Evolutionary conservation across 306 rosid genomes (phyloP).

Genomic region (Castanospermum australe): DNA sequence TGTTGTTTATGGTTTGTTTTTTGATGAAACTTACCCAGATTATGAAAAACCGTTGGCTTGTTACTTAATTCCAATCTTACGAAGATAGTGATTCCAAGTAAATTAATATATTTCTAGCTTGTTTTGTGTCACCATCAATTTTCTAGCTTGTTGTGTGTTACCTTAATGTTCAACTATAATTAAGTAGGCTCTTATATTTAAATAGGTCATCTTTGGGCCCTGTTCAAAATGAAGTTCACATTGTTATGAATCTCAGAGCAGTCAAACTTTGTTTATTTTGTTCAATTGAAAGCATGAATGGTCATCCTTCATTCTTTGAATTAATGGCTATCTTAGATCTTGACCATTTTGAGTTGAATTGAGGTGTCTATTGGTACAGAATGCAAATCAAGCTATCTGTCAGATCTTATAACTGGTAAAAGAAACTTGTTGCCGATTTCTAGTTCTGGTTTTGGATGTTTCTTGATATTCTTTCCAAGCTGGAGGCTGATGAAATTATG

Average conservation of each 20-base stretch:
- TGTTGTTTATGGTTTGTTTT: constrained; percentile 13
- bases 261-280: not conserved
- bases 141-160: not conserved
- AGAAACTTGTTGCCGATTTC: not conserved
- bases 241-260: not conserved
- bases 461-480: not conserved
- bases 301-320: not conserved
- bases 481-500: constrained; percentile 1
- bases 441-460: not conserved
- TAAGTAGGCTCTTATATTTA: not conserved
- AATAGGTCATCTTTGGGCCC: not conserved
- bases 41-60: not conserved
- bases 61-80: not conserved
- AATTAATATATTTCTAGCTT: not conserved
- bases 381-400: not conserved
- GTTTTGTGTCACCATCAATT: not conserved
- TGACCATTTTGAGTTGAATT: not conserved
- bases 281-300: not conserved
- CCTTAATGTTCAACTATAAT: not conserved
- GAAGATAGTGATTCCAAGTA: not conserved
- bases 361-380: not conserved
- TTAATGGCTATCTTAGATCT: not conserved
- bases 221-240: not conserved
- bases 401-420: not conserved
- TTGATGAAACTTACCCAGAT: not conserved